Conservation (phyloP, 176 grass and related monocot genomes). For the Oryza coarctata region DNA sequence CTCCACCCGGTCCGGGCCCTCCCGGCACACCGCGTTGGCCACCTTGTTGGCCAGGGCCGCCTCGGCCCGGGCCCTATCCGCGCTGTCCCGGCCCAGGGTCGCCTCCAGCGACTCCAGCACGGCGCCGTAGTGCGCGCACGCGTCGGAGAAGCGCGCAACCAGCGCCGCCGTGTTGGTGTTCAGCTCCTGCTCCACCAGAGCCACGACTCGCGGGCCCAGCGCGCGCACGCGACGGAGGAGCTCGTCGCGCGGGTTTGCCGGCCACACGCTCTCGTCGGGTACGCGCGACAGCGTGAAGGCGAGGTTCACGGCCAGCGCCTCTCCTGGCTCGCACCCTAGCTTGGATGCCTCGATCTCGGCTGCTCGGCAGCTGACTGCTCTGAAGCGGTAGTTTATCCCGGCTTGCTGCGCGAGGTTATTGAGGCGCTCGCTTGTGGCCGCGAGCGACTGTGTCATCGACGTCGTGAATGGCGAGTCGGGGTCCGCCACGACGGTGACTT, state of each 20-base stretch:
- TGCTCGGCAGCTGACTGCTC: slow-evolving; percentile 48
- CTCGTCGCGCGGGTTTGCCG: slow-evolving; percentile 84
- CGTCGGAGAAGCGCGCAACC: slow-evolving; percentile 63
- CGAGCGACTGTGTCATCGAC: not conserved
- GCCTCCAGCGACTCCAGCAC: slow-evolving; percentile 73
- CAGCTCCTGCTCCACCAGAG: slow-evolving; percentile 81
- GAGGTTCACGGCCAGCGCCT: slow-evolving; percentile 82
- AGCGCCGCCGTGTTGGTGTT: slow-evolving; percentile 85
- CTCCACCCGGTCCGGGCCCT: slow-evolving; percentile 70
- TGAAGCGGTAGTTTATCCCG: slow-evolving; percentile 52
- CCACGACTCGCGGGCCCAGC: slow-evolving; percentile 57
- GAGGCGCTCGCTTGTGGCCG: slow-evolving; percentile 43
- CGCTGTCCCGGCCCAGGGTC: slow-evolving; percentile 28
- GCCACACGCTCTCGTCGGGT: slow-evolving; percentile 88
- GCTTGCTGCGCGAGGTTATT: slow-evolving; percentile 48
- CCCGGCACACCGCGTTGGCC: slow-evolving; percentile 64
- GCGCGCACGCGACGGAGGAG: slow-evolving; percentile 83
- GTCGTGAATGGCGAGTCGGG: slow-evolving; percentile 63
- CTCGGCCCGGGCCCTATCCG: slow-evolving; percentile 46
- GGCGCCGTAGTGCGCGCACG: slow-evolving; percentile 57
- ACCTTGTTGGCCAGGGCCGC: slow-evolving; percentile 57
- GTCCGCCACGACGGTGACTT: slow-evolving; percentile 69
- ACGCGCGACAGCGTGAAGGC: slow-evolving; percentile 75
- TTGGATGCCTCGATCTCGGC: slow-evolving; percentile 50
- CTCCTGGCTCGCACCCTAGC: slow-evolving; percentile 60